Evolutionary conservation across 2,329 filamentous ascomycete species (phyloP).

Genomic region (Hansfordia pulvinata): DNA sequence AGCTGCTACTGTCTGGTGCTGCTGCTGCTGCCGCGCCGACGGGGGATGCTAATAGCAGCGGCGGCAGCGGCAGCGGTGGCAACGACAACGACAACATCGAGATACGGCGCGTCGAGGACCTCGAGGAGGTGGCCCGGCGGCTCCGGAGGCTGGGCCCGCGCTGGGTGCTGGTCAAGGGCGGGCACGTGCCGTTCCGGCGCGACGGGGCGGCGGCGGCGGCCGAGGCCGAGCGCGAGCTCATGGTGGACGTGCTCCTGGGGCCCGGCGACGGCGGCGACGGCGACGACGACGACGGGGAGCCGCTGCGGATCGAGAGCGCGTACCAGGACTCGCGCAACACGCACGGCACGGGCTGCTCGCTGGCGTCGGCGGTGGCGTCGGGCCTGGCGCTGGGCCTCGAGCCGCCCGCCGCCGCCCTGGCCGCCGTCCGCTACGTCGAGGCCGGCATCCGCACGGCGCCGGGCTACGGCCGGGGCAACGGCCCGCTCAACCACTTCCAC

Average conservation of each 20-base stretch:
- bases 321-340: constrained; percentile 70
- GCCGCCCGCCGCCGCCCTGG: constrained; percentile 45
- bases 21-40: too few species aligned
- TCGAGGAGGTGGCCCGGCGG: constrained; percentile 53
- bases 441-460: constrained; percentile 54
- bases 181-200: constrained; percentile 66
- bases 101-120: constrained; percentile 45
- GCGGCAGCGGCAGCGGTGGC: too few species aligned
- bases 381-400: constrained; percentile 48
- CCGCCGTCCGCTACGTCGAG: constrained; percentile 59
- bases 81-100: constrained; percentile 23
- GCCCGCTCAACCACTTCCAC: constrained; percentile 70
- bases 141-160: constrained; percentile 58
- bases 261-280: too few species aligned
- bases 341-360: constrained; percentile 87
- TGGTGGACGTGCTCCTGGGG: constrained; percentile 69
- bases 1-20: constrained; percentile 47
- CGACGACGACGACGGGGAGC: too few species aligned
- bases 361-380: constrained; percentile 75
- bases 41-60: too few species aligned
- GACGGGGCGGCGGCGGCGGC: constrained; percentile 44
- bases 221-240: constrained; percentile 45
- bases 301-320: constrained; percentile 51
- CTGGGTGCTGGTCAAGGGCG: constrained; percentile 81
- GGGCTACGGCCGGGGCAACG: constrained; percentile 50